Evolutionary conservation across 2,329 filamentous ascomycete genomes (phyloP).

Genomic region (Cladophialophora immunda): DNA sequence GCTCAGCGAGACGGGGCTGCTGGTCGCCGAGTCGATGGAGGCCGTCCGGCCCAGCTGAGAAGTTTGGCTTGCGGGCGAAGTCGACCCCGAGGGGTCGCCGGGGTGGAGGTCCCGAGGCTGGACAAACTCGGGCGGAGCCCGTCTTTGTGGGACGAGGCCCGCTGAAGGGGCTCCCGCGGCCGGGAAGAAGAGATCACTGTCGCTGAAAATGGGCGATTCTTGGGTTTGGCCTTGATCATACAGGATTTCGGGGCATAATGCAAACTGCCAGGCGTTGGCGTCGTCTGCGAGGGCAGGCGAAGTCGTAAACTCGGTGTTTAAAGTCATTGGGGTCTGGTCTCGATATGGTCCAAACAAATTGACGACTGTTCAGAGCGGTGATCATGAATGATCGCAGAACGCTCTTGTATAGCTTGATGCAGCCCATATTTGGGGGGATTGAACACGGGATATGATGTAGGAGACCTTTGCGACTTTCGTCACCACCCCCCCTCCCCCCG

Average conservation of each 20-base stretch:
- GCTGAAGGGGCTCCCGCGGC: not conserved
- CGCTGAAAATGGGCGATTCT: not conserved
- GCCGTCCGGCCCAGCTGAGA: conserved; percentile 3
- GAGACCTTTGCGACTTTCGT: conserved; percentile 1
- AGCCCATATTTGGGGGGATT: not conserved
- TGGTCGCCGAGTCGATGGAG: conserved; percentile 18
- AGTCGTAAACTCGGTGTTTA: conserved; percentile 1
- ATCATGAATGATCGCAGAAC: conserved; percentile 6
- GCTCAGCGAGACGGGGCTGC: conserved; percentile 10
- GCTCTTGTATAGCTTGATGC: conserved; percentile 4
- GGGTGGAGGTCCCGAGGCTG: conserved; percentile 26
- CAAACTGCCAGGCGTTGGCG: conserved; percentile 18
- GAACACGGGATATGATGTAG: not conserved
- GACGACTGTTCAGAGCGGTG: conserved; percentile 1
- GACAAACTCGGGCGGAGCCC: conserved; percentile 22
- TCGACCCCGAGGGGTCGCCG: not conserved
- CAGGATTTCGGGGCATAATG: not conserved
- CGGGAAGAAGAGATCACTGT: not conserved
- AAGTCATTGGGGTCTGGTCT: not conserved
- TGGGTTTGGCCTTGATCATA: not conserved
- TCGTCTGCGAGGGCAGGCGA: not conserved
- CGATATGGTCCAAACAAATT: not conserved
- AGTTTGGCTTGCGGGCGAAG: conserved; percentile 6
- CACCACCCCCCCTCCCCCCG: too few species aligned
- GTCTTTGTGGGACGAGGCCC: not conserved